phyloP scores from a whole-genome alignment of 2,329 filamentous ascomycete genomes.

The Pseudogymnoascus sp. region DNA sequence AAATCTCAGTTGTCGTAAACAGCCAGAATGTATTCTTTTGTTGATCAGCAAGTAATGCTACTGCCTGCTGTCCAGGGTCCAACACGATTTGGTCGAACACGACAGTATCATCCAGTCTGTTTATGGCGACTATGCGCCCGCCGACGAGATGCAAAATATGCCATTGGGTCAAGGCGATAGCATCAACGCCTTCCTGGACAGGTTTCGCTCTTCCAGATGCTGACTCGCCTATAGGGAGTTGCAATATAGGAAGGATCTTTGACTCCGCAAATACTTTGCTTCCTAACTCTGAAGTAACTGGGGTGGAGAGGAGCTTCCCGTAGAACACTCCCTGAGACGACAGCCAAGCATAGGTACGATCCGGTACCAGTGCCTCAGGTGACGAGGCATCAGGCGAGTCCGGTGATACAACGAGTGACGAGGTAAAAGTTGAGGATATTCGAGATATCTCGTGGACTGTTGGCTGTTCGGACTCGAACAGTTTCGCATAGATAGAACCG shows the following conservation, averaged over 20 bases:
- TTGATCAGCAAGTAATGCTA: constrained; percentile 82
- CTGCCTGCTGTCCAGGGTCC: constrained; percentile 66
- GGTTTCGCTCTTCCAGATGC: constrained; percentile 57
- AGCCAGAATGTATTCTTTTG: constrained; percentile 98
- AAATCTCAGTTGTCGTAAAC: constrained; percentile 85
- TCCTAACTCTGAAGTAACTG: constrained; percentile 59
- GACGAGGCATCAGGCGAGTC: constrained; percentile 53
- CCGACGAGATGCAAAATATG: constrained; percentile 82
- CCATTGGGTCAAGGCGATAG: constrained; percentile 85
- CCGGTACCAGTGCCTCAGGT: constrained; percentile 51
- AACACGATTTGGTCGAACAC: constrained; percentile 86
- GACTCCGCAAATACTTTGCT: constrained; percentile 71
- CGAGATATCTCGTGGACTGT: constrained; percentile 65
- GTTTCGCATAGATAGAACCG: constrained; percentile 74
- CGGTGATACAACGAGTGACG: constrained; percentile 68
- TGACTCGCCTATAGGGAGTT: constrained; percentile 63
- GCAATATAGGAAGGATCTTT: constrained; percentile 67
- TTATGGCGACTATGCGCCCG: constrained; percentile 74
- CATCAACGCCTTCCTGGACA: constrained; percentile 66
- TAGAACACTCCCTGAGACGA: constrained; percentile 81
- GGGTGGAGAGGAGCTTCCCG: constrained; percentile 64
- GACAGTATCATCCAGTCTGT: constrained; percentile 76
- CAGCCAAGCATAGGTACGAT: constrained; percentile 84
- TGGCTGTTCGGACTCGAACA: constrained; percentile 84
- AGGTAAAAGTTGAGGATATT: constrained; percentile 52